Percentiles rank a stretch among this genome's conserved stretches.
phyloP scores from a whole-genome alignment of 1,139 yeast genomes.

The Saccharomyces hybrid region DNA sequence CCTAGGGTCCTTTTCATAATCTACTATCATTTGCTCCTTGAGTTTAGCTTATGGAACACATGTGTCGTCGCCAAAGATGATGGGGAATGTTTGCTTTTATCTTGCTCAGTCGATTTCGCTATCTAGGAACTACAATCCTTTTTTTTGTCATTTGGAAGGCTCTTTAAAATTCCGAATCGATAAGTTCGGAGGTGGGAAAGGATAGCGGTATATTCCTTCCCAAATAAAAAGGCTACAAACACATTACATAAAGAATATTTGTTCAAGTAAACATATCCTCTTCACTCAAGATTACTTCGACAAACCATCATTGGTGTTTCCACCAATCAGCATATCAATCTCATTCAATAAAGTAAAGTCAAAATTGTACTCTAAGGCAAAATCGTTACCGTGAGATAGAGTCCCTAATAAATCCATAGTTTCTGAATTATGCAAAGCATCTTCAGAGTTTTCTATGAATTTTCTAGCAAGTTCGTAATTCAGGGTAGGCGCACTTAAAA shows the following conservation, averaged over 20 bases:
- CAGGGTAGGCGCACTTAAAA: constrained; percentile 19
- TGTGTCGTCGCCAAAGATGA: not conserved
- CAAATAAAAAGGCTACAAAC: not conserved
- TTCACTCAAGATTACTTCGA: not conserved
- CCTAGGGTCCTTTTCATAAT: constrained; percentile 2
- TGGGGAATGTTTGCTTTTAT: not conserved
- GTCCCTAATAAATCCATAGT: constrained; percentile 23
- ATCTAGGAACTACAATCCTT: not conserved
- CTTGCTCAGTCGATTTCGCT: not conserved
- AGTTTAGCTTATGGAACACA: not conserved
- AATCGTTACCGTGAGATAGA: constrained; percentile 26
- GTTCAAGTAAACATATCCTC: not conserved
- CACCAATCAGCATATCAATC: constrained; percentile 26
- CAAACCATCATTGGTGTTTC: constrained; percentile 1
- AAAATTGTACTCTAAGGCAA: constrained; percentile 27
- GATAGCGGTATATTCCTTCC: not conserved
- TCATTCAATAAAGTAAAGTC: constrained; percentile 28
- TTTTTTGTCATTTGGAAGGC: not conserved
- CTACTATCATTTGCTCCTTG: not conserved
- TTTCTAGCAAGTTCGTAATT: constrained; percentile 26
- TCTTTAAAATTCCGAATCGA: not conserved
- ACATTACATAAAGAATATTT: not conserved
- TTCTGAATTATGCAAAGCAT: constrained; percentile 15
- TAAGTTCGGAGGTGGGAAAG: not conserved
- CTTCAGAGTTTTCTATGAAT: constrained; percentile 19